Evolutionary conservation across 73 alveolate species (phyloP).

Genomic region (Stentor coeruleus): DNA sequence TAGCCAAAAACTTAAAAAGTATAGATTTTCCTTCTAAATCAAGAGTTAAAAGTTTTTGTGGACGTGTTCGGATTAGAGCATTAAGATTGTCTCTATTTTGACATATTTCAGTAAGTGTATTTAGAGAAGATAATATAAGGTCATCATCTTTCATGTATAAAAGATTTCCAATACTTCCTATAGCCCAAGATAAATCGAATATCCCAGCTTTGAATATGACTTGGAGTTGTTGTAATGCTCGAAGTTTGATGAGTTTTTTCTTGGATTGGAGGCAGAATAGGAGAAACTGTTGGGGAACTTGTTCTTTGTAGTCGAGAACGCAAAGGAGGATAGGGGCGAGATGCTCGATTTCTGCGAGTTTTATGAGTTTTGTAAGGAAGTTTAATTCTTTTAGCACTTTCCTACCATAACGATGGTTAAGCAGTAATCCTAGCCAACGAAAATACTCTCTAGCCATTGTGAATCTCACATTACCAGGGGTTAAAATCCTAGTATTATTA

Average conservation of each 20-base stretch:
- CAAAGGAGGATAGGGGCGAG: neutral
- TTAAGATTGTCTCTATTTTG: slow-evolving; percentile 3
- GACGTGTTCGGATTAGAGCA: neutral
- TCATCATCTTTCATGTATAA: neutral
- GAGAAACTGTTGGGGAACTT: neutral
- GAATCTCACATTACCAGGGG: slow-evolving; percentile 20
- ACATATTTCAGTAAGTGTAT: neutral
- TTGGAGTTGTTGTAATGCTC: neutral
- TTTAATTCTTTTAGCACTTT: neutral
- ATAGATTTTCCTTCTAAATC: neutral
- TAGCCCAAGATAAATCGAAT: slow-evolving; percentile 7
- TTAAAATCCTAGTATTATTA: neutral
- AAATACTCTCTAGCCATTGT: slow-evolving; percentile 19
- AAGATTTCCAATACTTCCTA: neutral
- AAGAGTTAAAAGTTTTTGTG: neutral
- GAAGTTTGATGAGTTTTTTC: neutral
- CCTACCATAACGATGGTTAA: neutral
- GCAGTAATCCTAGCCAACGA: slow-evolving; percentile 4
- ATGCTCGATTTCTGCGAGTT: neutral
- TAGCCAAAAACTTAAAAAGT: neutral
- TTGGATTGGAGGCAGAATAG: slow-evolving; percentile 12
- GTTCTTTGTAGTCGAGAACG: neutral
- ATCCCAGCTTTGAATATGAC: slow-evolving; percentile 21
- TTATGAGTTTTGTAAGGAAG: neutral
- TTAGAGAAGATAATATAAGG: neutral